Base-by-base conservation (phyloP, 352 stramenopile species). In the Phytophthora pistaciae region DNA sequence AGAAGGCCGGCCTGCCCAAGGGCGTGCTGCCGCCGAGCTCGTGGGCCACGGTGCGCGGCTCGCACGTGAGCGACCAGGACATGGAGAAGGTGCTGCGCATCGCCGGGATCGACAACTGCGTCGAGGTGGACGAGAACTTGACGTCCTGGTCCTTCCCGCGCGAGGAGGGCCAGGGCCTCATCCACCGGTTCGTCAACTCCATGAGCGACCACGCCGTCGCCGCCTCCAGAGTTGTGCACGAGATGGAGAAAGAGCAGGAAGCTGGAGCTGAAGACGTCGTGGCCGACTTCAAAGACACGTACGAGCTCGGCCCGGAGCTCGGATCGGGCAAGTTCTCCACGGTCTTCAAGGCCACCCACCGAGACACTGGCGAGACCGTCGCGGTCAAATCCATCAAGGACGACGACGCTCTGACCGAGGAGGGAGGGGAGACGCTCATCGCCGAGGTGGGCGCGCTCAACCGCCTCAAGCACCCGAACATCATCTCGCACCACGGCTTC, bases 401-500 rank as follows among this genome's bases (percentile, higher is more conserved):
- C 58, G 75, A 90, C 58, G 69, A 81, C 9, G 66, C 77, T 14
- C 56, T 89, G 27, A 78, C 80, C 1, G 55, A 77, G 8, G 84
- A 93, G 56, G 86, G 82, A 11, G 54, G 74, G 8, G 85, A 96
- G 23, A 77, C 88, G 33, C 74, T 97, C 25, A 87, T 91, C 23
- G 85, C 83, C 0, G 88, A 95, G 57, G 82, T 95, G 21, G 78
- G 76, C 9, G 83, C 84, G 7, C 83, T 95, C 13, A 91, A 78
- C 53, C 82, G 85, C 0, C 72, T 96, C 40, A 91, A 84, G 60
- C 91, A 98, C 66, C 75, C 77, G 3, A 91, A 97, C 68, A 88
- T 98, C 52, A 90, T 98, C 60, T 66, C 74, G 10, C 79, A 97
- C 70, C 79, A 92, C 60, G 90, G 93, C 1, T 90, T 97, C 59